A percentile compares a stretch with the other conserved stretches of the same genome.
Conservation (phyloP, 1,284 basidiomycete species). For the Moesziomyces globuligerus region DNA sequence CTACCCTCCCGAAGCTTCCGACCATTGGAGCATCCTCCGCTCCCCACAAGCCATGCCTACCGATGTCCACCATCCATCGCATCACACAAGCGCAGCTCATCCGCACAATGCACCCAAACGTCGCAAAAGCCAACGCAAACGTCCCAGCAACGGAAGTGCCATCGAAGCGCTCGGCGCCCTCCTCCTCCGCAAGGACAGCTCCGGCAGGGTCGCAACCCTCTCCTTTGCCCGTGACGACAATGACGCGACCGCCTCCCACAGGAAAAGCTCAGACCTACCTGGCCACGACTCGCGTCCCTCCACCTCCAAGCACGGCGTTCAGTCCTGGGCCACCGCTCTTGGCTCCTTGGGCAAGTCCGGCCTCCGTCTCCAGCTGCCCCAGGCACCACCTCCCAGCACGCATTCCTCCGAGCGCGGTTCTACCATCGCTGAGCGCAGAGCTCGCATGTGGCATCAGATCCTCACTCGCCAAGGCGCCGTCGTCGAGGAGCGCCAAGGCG, state of each 20-base stretch:
- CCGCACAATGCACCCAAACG: conserved; percentile 11
- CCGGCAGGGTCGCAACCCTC: conserved; percentile 50
- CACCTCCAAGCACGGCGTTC: conserved; percentile 24
- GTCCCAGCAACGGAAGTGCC: conserved; percentile 59
- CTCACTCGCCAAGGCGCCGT: conserved; percentile 34
- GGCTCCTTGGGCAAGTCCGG: conserved; percentile 14
- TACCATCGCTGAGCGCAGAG: conserved; percentile 57
- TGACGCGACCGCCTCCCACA: background rate
- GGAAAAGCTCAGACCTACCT: background rate
- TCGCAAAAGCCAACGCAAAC: conserved; percentile 22
- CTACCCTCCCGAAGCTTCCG: conserved; percentile 28
- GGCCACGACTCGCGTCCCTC: background rate
- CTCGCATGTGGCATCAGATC: conserved; percentile 39
- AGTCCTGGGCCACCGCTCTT: conserved; percentile 27
- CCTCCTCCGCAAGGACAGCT: conserved; percentile 54
- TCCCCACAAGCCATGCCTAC: conserved; percentile 8
- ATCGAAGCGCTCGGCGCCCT: conserved; percentile 63
- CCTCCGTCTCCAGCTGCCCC: conserved; percentile 20
- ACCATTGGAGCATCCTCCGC: conserved; percentile 31
- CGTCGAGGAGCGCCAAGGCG: conserved; percentile 21
- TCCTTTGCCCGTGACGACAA: conserved; percentile 28
- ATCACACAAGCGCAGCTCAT: conserved; percentile 3
- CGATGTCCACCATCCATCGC: conserved; percentile 1
- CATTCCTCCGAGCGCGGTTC: conserved; percentile 7
- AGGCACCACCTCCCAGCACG: background rate